Conservation (phyloP, 2,329 filamentous ascomycete species). For the Fusarium verrucosum region DNA sequence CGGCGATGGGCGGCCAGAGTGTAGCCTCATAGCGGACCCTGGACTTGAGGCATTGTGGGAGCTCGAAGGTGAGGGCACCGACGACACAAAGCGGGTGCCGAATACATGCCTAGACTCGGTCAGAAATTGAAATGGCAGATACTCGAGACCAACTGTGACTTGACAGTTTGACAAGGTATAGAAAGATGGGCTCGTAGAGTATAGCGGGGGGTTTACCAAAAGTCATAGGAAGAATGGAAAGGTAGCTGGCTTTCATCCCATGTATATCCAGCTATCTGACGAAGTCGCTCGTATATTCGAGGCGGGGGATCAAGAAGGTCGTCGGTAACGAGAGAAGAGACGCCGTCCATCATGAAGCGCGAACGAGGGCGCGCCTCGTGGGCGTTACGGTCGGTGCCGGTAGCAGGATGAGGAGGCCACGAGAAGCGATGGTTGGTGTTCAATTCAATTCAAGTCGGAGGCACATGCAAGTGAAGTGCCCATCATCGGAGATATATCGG, state of each 20-base stretch:
- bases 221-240: slow-evolving; percentile 80
- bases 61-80: slow-evolving; percentile 58
- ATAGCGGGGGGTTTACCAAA: slow-evolving; percentile 68
- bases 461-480: slow-evolving; percentile 44
- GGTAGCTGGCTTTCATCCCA: slow-evolving; percentile 74
- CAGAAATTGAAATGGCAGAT: slow-evolving; percentile 9
- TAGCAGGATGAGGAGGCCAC: slow-evolving; percentile 31
- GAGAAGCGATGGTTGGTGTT: slow-evolving; percentile 42
- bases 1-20: slow-evolving; percentile 56
- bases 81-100: slow-evolving; percentile 68
- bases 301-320: slow-evolving; percentile 70
- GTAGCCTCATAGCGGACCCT: slow-evolving; percentile 54
- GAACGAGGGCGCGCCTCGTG: slow-evolving; percentile 36
- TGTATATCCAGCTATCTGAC: slow-evolving; percentile 76
- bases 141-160: neutral
- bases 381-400: slow-evolving; percentile 32
- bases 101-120: slow-evolving; percentile 66
- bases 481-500: slow-evolving; percentile 47
- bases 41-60: slow-evolving; percentile 57
- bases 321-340: slow-evolving; percentile 58
- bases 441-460: slow-evolving; percentile 40
- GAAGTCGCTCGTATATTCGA: slow-evolving; percentile 76
- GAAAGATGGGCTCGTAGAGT: neutral
- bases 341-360: slow-evolving; percentile 61
- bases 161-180: neutral